Evolutionary conservation across 106 monocot species (phyloP).

Genomic region (Platanthera zijinensis): DNA sequence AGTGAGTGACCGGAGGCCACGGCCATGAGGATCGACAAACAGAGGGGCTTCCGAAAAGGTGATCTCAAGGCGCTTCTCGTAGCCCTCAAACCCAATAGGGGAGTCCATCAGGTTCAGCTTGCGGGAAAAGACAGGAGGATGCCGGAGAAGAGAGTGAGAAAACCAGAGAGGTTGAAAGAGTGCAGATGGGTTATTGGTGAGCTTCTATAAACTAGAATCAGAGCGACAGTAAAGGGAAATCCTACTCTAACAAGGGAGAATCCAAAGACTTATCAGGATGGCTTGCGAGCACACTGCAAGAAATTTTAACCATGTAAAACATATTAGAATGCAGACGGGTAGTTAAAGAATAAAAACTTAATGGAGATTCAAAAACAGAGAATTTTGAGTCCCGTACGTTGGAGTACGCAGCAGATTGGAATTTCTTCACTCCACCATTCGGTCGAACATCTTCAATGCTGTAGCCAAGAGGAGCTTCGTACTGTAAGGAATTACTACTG

Average conservation of each 20-base stretch:
- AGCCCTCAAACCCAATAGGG: conserved; percentile 58
- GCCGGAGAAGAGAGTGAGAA: background rate
- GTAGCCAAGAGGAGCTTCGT: conserved; percentile 64
- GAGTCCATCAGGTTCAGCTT: conserved; percentile 2
- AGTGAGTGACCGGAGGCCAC: conserved; percentile 64
- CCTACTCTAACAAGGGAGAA: conserved; percentile 18
- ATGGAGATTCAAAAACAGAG: background rate
- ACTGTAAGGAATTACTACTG: conserved; percentile 39
- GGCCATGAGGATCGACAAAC: conserved; percentile 40
- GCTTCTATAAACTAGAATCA: conserved; percentile 23
- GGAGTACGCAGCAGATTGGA: conserved; percentile 64
- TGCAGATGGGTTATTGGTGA: conserved; percentile 22
- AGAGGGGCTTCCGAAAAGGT: conserved; percentile 34
- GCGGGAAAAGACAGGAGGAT: background rate
- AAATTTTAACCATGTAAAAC: background rate
- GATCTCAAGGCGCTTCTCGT: conserved; percentile 56
- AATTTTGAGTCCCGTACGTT: conserved; percentile 26
- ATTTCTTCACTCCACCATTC: conserved; percentile 54
- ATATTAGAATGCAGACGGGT: background rate
- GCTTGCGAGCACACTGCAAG: conserved; percentile 54
- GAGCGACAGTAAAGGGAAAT: background rate
- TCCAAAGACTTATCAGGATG: conserved; percentile 44
- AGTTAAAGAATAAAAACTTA: background rate
- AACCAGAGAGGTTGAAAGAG: background rate
- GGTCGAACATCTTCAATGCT: conserved; percentile 67